Evolutionary conservation across 495 filamentous ascomycete genomes (phyloP).

Genomic region (Hypoxylon cercidicola): DNA sequence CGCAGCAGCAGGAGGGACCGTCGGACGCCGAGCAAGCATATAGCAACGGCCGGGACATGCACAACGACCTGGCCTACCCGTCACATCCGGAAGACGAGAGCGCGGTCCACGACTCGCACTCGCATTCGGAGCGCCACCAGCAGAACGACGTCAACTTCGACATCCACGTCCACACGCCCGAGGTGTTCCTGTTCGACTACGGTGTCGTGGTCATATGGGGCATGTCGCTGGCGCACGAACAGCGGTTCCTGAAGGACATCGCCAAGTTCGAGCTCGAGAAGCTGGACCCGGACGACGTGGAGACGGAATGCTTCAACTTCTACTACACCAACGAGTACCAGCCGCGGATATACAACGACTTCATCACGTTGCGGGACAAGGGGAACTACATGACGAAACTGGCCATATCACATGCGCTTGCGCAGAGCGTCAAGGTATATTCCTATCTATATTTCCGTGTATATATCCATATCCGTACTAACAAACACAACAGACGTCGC

Average conservation of each 20-base stretch:
- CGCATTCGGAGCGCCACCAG: constrained; percentile 24
- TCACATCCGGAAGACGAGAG: constrained; percentile 35
- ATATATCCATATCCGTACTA: background rate
- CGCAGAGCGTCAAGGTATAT: constrained; percentile 87
- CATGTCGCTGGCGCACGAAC: constrained; percentile 86
- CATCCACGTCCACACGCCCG: constrained; percentile 84
- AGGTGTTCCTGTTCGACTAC: constrained; percentile 96
- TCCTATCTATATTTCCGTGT: background rate
- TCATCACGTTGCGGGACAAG: constrained; percentile 92
- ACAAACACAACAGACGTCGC: constrained; percentile 73
- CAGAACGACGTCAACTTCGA: constrained; percentile 65
- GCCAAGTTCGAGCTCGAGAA: constrained; percentile 96
- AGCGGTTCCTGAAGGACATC: constrained; percentile 89
- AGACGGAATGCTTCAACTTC: constrained; percentile 98
- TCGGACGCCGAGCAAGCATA: constrained; percentile 31
- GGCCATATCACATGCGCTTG: constrained; percentile 92
- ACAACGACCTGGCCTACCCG: constrained; percentile 45
- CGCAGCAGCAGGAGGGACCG: constrained; percentile 25
- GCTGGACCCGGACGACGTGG: constrained; percentile 83
- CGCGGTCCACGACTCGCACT: constrained; percentile 41
- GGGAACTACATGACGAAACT: constrained; percentile 98
- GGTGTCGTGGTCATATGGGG: constrained; percentile 99
- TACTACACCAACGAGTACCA: constrained; percentile 98
- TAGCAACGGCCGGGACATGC: constrained; percentile 40
- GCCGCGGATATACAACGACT: constrained; percentile 98